These are phyloP conservation scores for Arthrobotrys pseudoclavata DNA, from an alignment of 2,329 filamentous ascomycete genomes.

Conservation along the genomic window DNA sequence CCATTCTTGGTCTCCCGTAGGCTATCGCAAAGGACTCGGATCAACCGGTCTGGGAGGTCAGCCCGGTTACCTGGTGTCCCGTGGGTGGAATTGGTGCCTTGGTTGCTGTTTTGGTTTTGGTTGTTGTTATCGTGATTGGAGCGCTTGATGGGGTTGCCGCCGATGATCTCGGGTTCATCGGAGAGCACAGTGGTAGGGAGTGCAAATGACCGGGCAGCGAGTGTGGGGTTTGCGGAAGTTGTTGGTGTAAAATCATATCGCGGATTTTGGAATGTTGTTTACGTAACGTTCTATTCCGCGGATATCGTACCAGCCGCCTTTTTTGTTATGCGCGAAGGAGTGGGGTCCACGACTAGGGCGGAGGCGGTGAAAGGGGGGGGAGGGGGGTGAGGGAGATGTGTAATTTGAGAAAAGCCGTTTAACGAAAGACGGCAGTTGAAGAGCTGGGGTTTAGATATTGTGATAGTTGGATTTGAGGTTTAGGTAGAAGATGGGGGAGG, in stretches of 20 bases:
- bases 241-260: neutral
- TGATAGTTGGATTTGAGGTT: no score
- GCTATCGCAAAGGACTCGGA: conserved; percentile 32
- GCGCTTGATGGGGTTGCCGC: conserved; percentile 6
- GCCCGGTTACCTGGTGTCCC: conserved; percentile 16
- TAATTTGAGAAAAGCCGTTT: no score
- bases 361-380: conserved; percentile 14
- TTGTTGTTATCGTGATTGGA: neutral
- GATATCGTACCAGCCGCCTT: conserved; percentile 6
- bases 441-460: neutral
- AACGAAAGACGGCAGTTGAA: neutral
- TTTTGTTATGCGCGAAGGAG: neutral
- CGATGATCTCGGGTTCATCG: neutral
- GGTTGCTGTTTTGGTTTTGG: neutral
- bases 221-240: neutral
- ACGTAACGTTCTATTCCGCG: conserved; percentile 26
- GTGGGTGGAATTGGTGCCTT: neutral
- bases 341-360: neutral
- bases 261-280: conserved; percentile 3
- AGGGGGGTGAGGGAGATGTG: conserved; percentile 3
- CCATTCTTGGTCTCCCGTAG: conserved; percentile 34
- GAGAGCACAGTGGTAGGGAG: neutral
- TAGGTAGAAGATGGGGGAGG: no score
- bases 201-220: neutral
- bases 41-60: neutral